phyloP scores from a whole-genome alignment of 768 basidiomycete genomes.

The Wakefieldia striispora region DNA sequence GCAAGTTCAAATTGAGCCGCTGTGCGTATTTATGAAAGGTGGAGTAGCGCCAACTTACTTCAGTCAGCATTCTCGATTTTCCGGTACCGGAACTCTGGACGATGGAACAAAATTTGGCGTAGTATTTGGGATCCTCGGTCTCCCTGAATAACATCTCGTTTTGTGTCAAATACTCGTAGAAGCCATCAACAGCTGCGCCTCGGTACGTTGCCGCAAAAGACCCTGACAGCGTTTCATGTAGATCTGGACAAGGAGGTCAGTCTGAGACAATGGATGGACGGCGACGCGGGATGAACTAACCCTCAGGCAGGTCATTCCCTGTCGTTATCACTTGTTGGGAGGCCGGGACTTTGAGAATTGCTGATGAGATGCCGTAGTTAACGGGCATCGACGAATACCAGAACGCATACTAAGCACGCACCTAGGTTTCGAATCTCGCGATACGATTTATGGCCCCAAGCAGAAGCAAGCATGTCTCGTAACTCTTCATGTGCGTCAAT shows the following conservation, averaged over 20 bases:
- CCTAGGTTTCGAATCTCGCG: conserved; percentile 9
- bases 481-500: background rate
- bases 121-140: background rate
- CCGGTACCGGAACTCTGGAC: conserved; percentile 17
- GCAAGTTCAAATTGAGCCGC: background rate
- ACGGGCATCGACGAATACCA: too few relatives aligned
- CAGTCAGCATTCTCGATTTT: conserved; percentile 7
- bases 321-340: too few relatives aligned
- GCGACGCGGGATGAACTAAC: too few relatives aligned
- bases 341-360: too few relatives aligned
- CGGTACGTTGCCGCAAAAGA: background rate
- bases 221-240: background rate
- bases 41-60: background rate
- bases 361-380: fast-evolving
- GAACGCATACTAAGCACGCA: background rate
- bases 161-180: conserved; percentile 6
- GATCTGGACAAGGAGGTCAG: too few relatives aligned
- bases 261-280: too few relatives aligned
- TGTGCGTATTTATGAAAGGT: background rate
- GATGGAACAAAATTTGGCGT: conserved; percentile 10
- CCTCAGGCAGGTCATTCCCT: too few relatives aligned
- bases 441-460: conserved; percentile 1
- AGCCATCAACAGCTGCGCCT: background rate
- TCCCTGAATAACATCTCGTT: conserved; percentile 1
- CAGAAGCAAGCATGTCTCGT: background rate